These are phyloP conservation scores for Geotrichum histeridarum DNA, from an alignment of 1,139 yeast species.

Conservation along the genomic window DNA sequence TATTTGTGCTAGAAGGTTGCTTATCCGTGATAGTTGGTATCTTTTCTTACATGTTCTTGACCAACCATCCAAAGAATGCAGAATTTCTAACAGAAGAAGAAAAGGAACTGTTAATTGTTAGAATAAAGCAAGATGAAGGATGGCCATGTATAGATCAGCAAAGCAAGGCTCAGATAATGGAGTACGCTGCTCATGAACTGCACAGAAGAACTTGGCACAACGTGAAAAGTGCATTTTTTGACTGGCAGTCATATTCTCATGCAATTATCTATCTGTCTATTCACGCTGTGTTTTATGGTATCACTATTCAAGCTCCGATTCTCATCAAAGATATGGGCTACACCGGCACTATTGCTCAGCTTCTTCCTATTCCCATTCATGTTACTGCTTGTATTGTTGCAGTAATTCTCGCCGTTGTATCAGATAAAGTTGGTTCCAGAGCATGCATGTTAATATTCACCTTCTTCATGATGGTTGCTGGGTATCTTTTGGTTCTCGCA, in stretches of 20 bases:
- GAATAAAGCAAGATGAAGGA: conserved; percentile 39
- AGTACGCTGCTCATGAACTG: conserved; percentile 4
- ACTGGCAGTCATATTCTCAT: conserved; percentile 32
- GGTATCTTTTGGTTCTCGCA: conserved; percentile 36
- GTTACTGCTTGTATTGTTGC: conserved; percentile 36
- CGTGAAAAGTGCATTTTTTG: conserved; percentile 32
- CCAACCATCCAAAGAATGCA: conserved; percentile 47
- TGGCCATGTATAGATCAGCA: conserved; percentile 8
- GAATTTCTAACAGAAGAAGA: conserved; percentile 48
- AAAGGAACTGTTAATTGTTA: conserved; percentile 43
- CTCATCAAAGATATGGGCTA: conserved; percentile 35
- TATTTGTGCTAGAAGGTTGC: conserved; percentile 51
- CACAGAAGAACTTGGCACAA: conserved; percentile 21
- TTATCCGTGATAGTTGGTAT: conserved; percentile 44
- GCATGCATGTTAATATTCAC: conserved; percentile 37
- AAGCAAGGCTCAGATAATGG: background rate
- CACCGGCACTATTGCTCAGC: conserved; percentile 27
- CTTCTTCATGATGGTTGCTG: conserved; percentile 33
- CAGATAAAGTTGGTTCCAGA: conserved; percentile 36
- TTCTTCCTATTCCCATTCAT: conserved; percentile 38
- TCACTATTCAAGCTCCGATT: conserved; percentile 35
- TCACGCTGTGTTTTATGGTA: conserved; percentile 26
- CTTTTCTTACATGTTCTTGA: conserved; percentile 45
- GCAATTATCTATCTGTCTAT: conserved; percentile 22
- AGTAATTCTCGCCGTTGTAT: conserved; percentile 32